Percentiles rank a stretch among this genome's conserved stretches.
phyloP scores from a whole-genome alignment of 805 yeast genomes.

The Lachancea kluyveri region DNA sequence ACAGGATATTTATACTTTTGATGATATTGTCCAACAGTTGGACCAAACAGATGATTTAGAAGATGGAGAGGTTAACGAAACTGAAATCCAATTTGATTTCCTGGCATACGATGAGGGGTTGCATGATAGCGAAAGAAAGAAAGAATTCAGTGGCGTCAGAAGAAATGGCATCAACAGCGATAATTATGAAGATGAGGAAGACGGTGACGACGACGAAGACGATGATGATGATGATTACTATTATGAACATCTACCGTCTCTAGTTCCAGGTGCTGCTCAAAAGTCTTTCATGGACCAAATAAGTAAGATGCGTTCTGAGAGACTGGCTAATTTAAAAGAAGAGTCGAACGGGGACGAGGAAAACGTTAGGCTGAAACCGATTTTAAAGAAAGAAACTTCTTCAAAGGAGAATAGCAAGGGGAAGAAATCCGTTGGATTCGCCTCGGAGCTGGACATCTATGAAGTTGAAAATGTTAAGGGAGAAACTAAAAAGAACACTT shows the following conservation, averaged over 20 bases:
- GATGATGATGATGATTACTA: constrained; percentile 16
- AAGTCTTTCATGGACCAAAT: constrained; percentile 25
- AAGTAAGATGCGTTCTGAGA: constrained; percentile 13
- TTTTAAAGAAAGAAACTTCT: constrained; percentile 3
- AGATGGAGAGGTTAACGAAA: constrained; percentile 18
- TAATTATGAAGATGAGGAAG: constrained; percentile 7
- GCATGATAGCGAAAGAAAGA: constrained; percentile 1
- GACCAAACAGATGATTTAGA: constrained; percentile 27
- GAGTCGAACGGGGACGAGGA: not conserved
- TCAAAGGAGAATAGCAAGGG: constrained; percentile 8
- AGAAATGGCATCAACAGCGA: too few relatives aligned
- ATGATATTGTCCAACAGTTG: constrained; percentile 27
- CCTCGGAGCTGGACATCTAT: constrained; percentile 25
- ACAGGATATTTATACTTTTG: constrained; percentile 28
- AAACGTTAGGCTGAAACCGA: constrained; percentile 5
- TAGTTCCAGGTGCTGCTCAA: constrained; percentile 25
- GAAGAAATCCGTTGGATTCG: constrained; percentile 30
- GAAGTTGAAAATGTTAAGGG: constrained; percentile 30
- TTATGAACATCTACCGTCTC: constrained; percentile 9
- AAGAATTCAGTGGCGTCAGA: too few relatives aligned
- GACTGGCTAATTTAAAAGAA: not conserved
- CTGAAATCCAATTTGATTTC: constrained; percentile 20
- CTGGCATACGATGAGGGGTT: constrained; percentile 11
- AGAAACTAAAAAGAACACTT: constrained; percentile 28
- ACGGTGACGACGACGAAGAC: constrained; percentile 14